These are phyloP conservation scores for Fonsecaea nubica DNA, from an alignment of 2,329 filamentous ascomycete genomes.

Conservation along the genomic window DNA sequence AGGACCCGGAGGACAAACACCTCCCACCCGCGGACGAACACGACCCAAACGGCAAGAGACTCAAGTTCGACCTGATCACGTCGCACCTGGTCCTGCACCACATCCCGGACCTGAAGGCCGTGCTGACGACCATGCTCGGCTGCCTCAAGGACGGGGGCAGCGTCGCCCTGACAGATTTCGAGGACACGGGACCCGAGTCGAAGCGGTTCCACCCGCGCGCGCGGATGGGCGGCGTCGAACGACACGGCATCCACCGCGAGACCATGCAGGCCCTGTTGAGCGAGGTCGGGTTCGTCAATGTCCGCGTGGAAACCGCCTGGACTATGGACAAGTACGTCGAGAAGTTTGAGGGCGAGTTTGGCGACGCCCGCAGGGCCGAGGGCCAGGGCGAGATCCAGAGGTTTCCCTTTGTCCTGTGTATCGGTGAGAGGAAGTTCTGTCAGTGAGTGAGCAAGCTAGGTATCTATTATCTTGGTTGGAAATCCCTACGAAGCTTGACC, in stretches of 20 bases:
- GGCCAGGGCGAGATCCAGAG: slow-evolving; percentile 45
- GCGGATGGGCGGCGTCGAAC: slow-evolving; percentile 62
- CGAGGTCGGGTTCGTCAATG: slow-evolving; percentile 58
- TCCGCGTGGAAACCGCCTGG: slow-evolving; percentile 57
- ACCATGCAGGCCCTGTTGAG: slow-evolving; percentile 54
- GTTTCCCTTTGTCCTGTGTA: slow-evolving; percentile 54
- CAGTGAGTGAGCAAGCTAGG: slow-evolving; percentile 1
- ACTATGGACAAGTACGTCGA: slow-evolving; percentile 59
- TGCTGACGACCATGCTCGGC: slow-evolving; percentile 56
- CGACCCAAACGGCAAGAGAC: slow-evolving; percentile 41
- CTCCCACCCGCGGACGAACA: slow-evolving; percentile 47
- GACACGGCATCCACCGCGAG: slow-evolving; percentile 57
- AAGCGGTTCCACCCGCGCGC: slow-evolving; percentile 59
- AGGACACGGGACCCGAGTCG: slow-evolving; percentile 62
- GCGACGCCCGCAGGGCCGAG: slow-evolving; percentile 13
- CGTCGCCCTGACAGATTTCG: slow-evolving; percentile 64
- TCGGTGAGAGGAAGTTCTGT: slow-evolving; percentile 42
- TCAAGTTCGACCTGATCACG: slow-evolving; percentile 60
- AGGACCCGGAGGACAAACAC: slow-evolving; percentile 57
- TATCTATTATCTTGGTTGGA: no score
- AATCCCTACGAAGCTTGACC: no score
- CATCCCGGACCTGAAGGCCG: slow-evolving; percentile 53
- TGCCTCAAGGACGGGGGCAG: slow-evolving; percentile 57
- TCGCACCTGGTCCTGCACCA: slow-evolving; percentile 65
- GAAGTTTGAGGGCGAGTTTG: slow-evolving; percentile 51